A percentile compares a stretch with the other conserved stretches of the same genome.
Conservation (phyloP, 768 basidiomycete species). For the Xerocomellus amylosporus region DNA sequence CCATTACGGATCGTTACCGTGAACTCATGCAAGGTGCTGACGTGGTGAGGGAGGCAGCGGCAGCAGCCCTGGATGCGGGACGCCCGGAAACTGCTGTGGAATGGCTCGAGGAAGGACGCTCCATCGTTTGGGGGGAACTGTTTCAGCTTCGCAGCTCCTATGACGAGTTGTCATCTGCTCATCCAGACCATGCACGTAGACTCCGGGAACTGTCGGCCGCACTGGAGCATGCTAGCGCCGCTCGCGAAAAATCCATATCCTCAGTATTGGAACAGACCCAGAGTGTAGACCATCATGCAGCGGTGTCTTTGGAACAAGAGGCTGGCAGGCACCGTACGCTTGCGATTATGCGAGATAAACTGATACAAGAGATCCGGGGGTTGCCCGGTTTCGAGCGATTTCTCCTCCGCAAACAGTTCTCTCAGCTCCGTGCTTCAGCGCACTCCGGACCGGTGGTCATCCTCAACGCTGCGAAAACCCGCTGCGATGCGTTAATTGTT, state of each 20-base stretch:
- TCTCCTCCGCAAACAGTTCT: no score
- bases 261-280: background rate
- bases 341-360: no score
- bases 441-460: no score
- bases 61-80: slow-evolving; percentile 15
- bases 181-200: background rate
- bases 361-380: no score
- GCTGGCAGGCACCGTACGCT: no score
- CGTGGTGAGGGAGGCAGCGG: slow-evolving; percentile 23
- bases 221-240: background rate
- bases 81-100: slow-evolving; percentile 2
- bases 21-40: slow-evolving; percentile 10
- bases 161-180: background rate
- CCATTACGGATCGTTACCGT: slow-evolving; percentile 17
- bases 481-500: no score
- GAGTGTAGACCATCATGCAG: background rate
- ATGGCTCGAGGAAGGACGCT: slow-evolving; percentile 12
- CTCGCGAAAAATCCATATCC: background rate
- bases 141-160: slow-evolving; percentile 10
- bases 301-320: background rate
- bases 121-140: slow-evolving; percentile 13
- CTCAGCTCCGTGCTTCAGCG: no score
- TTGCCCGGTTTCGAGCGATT: no score
- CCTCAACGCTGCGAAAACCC: no score
- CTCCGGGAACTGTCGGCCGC: background rate